Percentiles rank a stretch among this genome's conserved stretches.
Conservation (phyloP, 495 filamentous ascomycete species). For the Astrothelium subdiscretum region DNA sequence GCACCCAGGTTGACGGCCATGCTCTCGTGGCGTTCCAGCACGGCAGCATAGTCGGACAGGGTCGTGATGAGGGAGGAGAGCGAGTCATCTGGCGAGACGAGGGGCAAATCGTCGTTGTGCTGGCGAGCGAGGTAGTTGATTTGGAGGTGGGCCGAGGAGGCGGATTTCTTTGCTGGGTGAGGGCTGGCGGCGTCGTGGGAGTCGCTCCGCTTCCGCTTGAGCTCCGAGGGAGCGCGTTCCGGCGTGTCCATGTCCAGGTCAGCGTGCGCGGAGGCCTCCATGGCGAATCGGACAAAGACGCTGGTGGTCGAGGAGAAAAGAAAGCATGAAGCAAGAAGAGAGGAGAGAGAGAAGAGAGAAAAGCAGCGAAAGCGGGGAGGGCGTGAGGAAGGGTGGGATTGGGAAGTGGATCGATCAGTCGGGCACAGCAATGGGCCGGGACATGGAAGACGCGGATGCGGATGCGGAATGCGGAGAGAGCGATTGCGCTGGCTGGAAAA, state of each 20-base stretch:
- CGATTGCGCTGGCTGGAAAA: not conserved
- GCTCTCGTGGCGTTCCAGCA: slow-evolving; percentile 73
- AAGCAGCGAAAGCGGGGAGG: slow-evolving; percentile 10
- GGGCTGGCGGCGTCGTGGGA: not conserved
- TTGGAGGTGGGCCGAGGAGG: slow-evolving; percentile 43
- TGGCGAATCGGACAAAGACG: slow-evolving; percentile 17
- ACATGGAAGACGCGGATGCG: slow-evolving; percentile 10
- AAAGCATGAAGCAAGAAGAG: slow-evolving; percentile 6
- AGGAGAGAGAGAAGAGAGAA: slow-evolving; percentile 14
- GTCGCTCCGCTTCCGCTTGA: slow-evolving; percentile 48
- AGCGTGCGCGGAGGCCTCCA: slow-evolving; percentile 28
- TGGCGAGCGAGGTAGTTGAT: slow-evolving; percentile 76
- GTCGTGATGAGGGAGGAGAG: slow-evolving; percentile 53
- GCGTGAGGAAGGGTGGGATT: slow-evolving; percentile 5
- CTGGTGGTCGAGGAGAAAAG: slow-evolving; percentile 9
- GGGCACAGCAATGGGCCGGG: no score
- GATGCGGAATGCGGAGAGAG: slow-evolving; percentile 1
- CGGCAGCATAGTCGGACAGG: slow-evolving; percentile 69
- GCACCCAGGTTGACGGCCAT: slow-evolving; percentile 77
- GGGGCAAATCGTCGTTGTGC: slow-evolving; percentile 47
- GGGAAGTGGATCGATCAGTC: no score
- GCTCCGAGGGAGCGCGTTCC: slow-evolving; percentile 1
- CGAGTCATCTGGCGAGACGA: slow-evolving; percentile 47
- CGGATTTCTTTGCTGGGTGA: not conserved
- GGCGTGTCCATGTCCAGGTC: not conserved